Conservation (phyloP, 352 stramenopile species). For the Hyaloperonospora brassicae region DNA sequence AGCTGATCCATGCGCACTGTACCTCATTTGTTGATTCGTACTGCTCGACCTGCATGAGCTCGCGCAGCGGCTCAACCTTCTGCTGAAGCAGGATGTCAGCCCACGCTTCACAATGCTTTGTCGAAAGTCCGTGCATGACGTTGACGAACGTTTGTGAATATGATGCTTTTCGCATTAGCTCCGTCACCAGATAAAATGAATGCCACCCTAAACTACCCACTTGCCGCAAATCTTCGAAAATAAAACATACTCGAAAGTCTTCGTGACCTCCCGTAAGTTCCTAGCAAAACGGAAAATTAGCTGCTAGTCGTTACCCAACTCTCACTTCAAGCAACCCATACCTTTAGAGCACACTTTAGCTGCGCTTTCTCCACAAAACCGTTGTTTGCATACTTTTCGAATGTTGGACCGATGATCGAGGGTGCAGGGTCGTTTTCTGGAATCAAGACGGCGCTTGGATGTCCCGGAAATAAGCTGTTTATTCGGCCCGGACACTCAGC, state of each 20-base stretch:
- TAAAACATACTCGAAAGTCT: constrained; percentile 27
- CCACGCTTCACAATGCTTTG: constrained; percentile 66
- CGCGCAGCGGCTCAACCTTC: constrained; percentile 60
- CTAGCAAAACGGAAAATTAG: constrained; percentile 12
- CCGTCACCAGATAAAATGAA: constrained; percentile 45
- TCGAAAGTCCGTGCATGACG: constrained; percentile 44
- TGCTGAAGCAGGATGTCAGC: constrained; percentile 40
- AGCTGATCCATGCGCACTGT: constrained; percentile 3
- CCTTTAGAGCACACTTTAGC: constrained; percentile 30
- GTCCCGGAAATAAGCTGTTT: constrained; percentile 44
- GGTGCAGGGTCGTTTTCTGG: constrained; percentile 14
- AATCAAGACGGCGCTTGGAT: constrained; percentile 11
- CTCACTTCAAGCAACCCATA: constrained; percentile 9
- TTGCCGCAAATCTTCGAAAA: constrained; percentile 50
- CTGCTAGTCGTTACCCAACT: background rate
- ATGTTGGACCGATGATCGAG: constrained; percentile 7
- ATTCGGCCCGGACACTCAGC: constrained; percentile 38
- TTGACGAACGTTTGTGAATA: constrained; percentile 48
- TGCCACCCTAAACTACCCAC: constrained; percentile 39
- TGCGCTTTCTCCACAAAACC: constrained; percentile 19
- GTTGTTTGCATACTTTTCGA: constrained; percentile 26
- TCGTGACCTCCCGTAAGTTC: constrained; percentile 12
- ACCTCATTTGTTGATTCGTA: constrained; percentile 77
- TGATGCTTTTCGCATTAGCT: constrained; percentile 32
- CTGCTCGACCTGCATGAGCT: constrained; percentile 54